phyloP scores from a whole-genome alignment of 805 yeast species.

The Kazachstania kunashirensis region DNA sequence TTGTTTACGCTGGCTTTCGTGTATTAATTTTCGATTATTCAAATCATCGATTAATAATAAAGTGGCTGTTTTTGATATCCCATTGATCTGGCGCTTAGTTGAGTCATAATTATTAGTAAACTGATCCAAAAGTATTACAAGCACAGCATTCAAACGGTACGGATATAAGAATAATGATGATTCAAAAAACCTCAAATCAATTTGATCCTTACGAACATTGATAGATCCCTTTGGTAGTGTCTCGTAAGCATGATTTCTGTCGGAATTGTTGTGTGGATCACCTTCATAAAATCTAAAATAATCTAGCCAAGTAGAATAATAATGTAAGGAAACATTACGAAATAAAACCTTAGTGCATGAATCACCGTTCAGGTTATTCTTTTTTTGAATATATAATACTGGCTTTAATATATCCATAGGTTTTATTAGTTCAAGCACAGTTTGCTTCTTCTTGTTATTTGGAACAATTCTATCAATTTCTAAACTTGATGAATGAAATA shows the following conservation, averaged over 20 bases:
- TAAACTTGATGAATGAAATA: conserved; percentile 10
- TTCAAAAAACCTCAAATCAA: conserved; percentile 34
- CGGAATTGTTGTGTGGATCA: too few species aligned
- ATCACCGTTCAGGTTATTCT: conserved; percentile 22
- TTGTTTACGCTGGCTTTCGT: not conserved
- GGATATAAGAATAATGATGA: conserved; percentile 59
- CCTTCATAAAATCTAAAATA: conserved; percentile 4
- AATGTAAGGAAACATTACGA: conserved; percentile 42
- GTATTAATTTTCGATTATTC: conserved; percentile 1
- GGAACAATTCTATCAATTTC: conserved; percentile 7
- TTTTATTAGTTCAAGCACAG: conserved; percentile 28
- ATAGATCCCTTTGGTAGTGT: too few species aligned
- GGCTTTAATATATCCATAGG: conserved; percentile 32
- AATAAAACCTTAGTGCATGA: conserved; percentile 34
- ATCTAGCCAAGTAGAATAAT: conserved; percentile 50
- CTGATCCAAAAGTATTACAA: conserved; percentile 46
- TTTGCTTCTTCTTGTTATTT: conserved; percentile 14
- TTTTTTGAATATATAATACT: conserved; percentile 32
- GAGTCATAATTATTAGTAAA: conserved; percentile 33
- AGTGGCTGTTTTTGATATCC: conserved; percentile 41
- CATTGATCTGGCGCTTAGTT: conserved; percentile 27
- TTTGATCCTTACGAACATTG: not conserved
- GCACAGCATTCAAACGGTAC: conserved; percentile 44
- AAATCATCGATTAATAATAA: conserved; percentile 59
- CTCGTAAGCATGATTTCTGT: too few species aligned